Conservation (phyloP, 1,284 basidiomycete genomes). For the Vanrija sp. region DNA sequence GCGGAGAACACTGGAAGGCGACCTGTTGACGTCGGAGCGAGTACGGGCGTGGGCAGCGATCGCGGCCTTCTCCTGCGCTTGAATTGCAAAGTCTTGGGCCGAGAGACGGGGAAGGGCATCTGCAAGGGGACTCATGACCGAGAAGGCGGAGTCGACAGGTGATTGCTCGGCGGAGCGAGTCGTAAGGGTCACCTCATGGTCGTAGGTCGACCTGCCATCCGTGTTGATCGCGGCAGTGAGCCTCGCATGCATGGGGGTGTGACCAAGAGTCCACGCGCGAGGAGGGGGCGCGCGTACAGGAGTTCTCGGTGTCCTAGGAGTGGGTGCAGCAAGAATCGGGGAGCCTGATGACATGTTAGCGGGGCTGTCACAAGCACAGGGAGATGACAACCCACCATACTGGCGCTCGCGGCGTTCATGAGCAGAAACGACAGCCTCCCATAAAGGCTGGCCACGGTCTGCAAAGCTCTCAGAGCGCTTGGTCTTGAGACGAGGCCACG, state of each 20-base stretch:
- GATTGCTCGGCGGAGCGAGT: slow-evolving; percentile 39
- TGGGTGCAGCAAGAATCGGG: background rate
- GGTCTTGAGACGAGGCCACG: slow-evolving; percentile 6
- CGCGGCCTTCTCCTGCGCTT: slow-evolving; percentile 16
- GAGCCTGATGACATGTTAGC: background rate
- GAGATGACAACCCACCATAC: background rate
- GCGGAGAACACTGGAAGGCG: slow-evolving; percentile 16
- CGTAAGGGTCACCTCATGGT: slow-evolving; percentile 20
- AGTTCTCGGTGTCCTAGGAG: too few relatives aligned
- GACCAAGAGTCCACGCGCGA: too few relatives aligned
- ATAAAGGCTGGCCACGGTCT: slow-evolving; percentile 24
- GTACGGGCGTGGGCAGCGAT: slow-evolving; percentile 19
- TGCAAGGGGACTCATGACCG: slow-evolving; percentile 28
- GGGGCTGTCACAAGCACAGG: too few relatives aligned
- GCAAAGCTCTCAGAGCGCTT: slow-evolving; percentile 14
- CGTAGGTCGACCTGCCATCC: too few relatives aligned
- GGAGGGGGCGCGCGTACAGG: too few relatives aligned
- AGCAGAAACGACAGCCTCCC: slow-evolving; percentile 40
- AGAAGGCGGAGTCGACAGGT: slow-evolving; percentile 32
- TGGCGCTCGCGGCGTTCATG: slow-evolving; percentile 33
- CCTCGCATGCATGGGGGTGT: too few relatives aligned
- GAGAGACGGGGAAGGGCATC: slow-evolving; percentile 37
- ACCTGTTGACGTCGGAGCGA: slow-evolving; percentile 18
- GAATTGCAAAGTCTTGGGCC: slow-evolving; percentile 25
- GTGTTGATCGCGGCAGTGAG: too few relatives aligned